phyloP scores from a whole-genome alignment of 2,329 filamentous ascomycete species.

The Apiospora phragmitis region DNA sequence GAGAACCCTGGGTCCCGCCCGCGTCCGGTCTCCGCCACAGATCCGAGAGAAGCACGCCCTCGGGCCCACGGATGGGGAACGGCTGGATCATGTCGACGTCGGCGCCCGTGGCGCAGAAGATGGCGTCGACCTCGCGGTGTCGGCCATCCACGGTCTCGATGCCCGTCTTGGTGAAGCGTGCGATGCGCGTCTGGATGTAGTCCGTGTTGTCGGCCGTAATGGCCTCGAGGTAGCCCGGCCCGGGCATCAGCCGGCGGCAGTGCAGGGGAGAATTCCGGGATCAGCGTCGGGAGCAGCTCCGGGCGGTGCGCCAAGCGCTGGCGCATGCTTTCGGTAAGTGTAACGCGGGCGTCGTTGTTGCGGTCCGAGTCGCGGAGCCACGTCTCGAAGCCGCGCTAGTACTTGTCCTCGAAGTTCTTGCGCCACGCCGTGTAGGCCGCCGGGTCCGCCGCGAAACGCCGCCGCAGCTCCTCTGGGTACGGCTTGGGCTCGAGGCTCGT shows the following conservation, averaged over 20 bases:
- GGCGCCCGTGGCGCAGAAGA: conserved; percentile 70
- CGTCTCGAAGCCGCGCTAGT: conserved; percentile 58
- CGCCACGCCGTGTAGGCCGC: conserved; percentile 60
- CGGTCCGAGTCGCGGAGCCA: conserved; percentile 55
- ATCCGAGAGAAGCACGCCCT: conserved; percentile 52
- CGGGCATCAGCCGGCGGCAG: conserved; percentile 65
- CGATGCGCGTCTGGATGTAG: conserved; percentile 58
- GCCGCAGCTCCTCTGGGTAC: conserved; percentile 52
- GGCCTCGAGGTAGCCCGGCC: conserved; percentile 68
- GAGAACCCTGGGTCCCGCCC: conserved; percentile 59
- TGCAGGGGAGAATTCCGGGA: conserved; percentile 65
- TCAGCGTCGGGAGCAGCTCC: conserved; percentile 53
- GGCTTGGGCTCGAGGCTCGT: conserved; percentile 57
- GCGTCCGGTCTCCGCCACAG: conserved; percentile 49
- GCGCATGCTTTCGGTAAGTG: conserved; percentile 55
- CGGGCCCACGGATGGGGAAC: conserved; percentile 56
- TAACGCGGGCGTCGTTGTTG: conserved; percentile 47
- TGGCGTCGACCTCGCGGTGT: conserved; percentile 59
- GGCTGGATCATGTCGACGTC: conserved; percentile 59
- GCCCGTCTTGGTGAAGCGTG: conserved; percentile 57
- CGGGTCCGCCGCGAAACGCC: conserved; percentile 57
- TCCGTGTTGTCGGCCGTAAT: conserved; percentile 62
- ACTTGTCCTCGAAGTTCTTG: conserved; percentile 58
- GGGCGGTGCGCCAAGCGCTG: conserved; percentile 54
- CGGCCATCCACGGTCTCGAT: conserved; percentile 61